Base-by-base conservation (phyloP, 2,329 filamentous ascomycete genomes). In the Aspergillus sp. region DNA sequence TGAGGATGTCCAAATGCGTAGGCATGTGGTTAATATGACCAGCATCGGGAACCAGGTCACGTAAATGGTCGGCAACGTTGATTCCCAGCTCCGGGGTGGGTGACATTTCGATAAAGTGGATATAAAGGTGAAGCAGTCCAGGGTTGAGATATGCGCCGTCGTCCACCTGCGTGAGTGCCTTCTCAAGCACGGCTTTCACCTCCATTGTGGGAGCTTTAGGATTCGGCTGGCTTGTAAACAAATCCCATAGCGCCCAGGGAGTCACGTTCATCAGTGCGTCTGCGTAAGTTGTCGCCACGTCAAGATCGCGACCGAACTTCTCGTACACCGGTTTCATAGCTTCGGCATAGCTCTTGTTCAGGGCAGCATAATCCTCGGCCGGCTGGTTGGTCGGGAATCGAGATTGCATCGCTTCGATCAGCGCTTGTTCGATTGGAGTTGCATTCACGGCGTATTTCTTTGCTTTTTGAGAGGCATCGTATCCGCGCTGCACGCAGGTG, bases 61-160 rank as follows among this genome's bases (percentile, higher is more conserved):
- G 67, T 92, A 92, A 52, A 90, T 82, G 5, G 57, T 91, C 81
- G 11, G 87, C 88, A 0, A 82, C 77, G 0, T 82, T 77, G 22
- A 90, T 71, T 1, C 86, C 89, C 0, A 73, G 69, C 67, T 90
- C 89, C 0, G 89, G 89, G 0, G 76, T 81, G 0, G 79, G 76
- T 0, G 88, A 91, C 89, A 91, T 91, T 69, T 92, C 89, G 79
- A 90, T 89, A 6, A 90, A 82, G 65, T 91, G 89, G 39, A 91
- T 89, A 71, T 92, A 91, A 20, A 92, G 75, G 71, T 92, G 89
- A 2, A 91, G 78, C 0, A 92, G 73, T 0, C 89, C 90, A 0
- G 90, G 87, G 67, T 94, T 90, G 2, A 75, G 64, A 10, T 79
- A 68, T 1, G 80, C 82, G 11, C 77, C 79, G 1, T 80, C 71